These are phyloP conservation scores for Agaricus sinodeliciosus DNA, from an alignment of 768 basidiomycete species.

Conservation along the genomic window DNA sequence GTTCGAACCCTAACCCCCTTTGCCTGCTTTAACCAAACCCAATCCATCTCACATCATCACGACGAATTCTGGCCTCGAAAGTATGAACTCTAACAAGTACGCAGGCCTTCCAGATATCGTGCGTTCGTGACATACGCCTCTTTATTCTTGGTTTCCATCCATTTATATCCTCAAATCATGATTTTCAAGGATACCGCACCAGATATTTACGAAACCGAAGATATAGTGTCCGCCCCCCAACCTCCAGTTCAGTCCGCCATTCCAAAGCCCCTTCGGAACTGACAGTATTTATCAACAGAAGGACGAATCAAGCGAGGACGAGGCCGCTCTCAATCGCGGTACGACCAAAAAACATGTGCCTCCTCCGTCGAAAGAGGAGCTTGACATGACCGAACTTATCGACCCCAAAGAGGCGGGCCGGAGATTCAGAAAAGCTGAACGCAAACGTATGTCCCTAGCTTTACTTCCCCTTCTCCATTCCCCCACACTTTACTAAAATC, in stretches of 20 bases:
- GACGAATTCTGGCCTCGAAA: neutral
- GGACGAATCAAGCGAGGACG: constrained; percentile 65
- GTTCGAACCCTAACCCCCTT: neutral
- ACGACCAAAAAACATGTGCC: constrained; percentile 31
- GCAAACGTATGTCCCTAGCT: constrained; percentile 39
- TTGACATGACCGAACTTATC: constrained; percentile 62
- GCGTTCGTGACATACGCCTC: constrained; percentile 22
- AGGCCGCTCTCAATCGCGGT: constrained; percentile 36
- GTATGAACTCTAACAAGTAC: constrained; percentile 73
- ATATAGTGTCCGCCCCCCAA: constrained; percentile 51
- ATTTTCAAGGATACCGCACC: constrained; percentile 93
- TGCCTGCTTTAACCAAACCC: neutral
- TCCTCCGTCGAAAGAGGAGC: constrained; percentile 47
- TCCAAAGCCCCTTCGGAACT: neutral
- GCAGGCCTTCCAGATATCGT: constrained; percentile 91
- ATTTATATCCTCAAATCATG: constrained; percentile 4
- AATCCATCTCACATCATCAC: too few relatives aligned
- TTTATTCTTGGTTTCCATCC: neutral
- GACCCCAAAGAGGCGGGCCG: constrained; percentile 61
- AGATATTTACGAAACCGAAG: constrained; percentile 90
- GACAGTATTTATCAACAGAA: constrained; percentile 29
- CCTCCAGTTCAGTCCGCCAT: constrained; percentile 36
- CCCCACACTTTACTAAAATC: neutral
- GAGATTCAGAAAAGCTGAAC: constrained; percentile 69
- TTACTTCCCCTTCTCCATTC: neutral